Conservation (phyloP, 768 basidiomycete species). For the Suillus plorans region DNA sequence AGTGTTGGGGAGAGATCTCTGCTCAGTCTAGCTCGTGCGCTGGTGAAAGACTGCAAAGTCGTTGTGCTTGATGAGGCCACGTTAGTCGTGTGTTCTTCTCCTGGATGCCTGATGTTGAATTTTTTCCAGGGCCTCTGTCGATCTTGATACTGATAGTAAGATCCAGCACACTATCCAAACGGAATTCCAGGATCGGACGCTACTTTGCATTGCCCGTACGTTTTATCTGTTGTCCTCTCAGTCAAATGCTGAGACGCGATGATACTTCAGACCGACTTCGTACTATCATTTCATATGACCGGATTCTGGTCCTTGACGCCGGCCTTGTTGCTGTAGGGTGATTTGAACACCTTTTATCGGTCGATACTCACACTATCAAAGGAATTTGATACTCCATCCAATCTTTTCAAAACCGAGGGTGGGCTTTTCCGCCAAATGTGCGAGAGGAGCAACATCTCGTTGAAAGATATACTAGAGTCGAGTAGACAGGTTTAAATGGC, state of each 20-base stretch:
- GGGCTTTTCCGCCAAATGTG: slow-evolving; percentile 68
- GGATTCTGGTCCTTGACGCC: slow-evolving; percentile 68
- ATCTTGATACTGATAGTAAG: slow-evolving; percentile 51
- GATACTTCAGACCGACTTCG: slow-evolving; percentile 40
- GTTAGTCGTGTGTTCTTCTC: slow-evolving; percentile 31
- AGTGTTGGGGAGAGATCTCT: slow-evolving; percentile 49
- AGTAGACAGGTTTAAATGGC: background rate
- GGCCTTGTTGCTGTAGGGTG: slow-evolving; percentile 52
- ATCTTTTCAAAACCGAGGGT: slow-evolving; percentile 27
- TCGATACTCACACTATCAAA: slow-evolving; percentile 15
- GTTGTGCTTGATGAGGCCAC: slow-evolving; percentile 48
- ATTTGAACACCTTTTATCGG: background rate
- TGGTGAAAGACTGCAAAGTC: slow-evolving; percentile 50
- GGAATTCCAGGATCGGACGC: slow-evolving; percentile 47
- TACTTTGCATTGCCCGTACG: slow-evolving; percentile 47
- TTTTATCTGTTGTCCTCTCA: slow-evolving; percentile 16
- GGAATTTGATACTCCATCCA: slow-evolving; percentile 60
- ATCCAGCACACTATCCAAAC: slow-evolving; percentile 48
- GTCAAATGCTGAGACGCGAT: background rate
- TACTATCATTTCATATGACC: slow-evolving; percentile 60
- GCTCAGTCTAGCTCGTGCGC: slow-evolving; percentile 52
- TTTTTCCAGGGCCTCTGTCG: slow-evolving; percentile 32
- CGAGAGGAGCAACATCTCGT: slow-evolving; percentile 48
- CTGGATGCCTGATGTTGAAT: background rate
- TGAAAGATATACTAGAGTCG: slow-evolving; percentile 40